Evolutionary conservation across 2,329 filamentous ascomycete genomes (phyloP), one percentile per base, ranked within the genome.

Genomic region (Phaeosphaeria sp.): DNA sequence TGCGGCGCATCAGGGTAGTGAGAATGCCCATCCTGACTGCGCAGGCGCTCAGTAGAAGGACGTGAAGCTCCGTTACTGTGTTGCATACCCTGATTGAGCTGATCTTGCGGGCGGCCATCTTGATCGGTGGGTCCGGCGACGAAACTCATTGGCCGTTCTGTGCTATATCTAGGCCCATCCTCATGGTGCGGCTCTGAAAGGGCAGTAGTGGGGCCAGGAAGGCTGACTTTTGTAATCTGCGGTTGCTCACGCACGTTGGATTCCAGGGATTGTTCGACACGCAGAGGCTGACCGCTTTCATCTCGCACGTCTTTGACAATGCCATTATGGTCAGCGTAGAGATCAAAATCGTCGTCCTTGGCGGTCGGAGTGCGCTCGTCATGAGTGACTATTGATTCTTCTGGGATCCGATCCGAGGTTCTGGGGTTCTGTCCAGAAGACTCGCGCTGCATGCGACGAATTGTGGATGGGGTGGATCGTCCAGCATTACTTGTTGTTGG

Each of bases 271-370:
- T 65, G 56, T 44, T 55, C 54, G 50, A 74, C 58, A 21, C 68
- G 66, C 50, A 75, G 53, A 13, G 71, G 72, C 46, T 68, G 70
- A 13, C 72, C 72, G 41, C 56, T 63, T 44, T 72, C 67, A 51
- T 74, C 72, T 23, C 63, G 62, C 3, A 75, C 52, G 50, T 70
- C 74, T 58, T 75, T 76, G 2, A 77, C 73, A 30, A 76, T 58
- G n/a, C 74, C 74, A 52, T 77, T 71, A 39, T 74, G 72, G 43
- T 77, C 74, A 33, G 74, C 70, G 57, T 77, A 77, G 3, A 77
- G 66, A 60, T 77, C 75, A 51, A 71, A 76, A 20, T 72, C 71
- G 47, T 73, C 66, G 48, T 67, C 60, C 30, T 62, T 62, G 36
- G 59, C 53, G 21, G 62, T 56, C 13, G 67, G 53, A n/a, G 60